Evolutionary conservation across 2,329 filamentous ascomycete genomes (phyloP).

Genomic region (Talaromyces rugulosus): DNA sequence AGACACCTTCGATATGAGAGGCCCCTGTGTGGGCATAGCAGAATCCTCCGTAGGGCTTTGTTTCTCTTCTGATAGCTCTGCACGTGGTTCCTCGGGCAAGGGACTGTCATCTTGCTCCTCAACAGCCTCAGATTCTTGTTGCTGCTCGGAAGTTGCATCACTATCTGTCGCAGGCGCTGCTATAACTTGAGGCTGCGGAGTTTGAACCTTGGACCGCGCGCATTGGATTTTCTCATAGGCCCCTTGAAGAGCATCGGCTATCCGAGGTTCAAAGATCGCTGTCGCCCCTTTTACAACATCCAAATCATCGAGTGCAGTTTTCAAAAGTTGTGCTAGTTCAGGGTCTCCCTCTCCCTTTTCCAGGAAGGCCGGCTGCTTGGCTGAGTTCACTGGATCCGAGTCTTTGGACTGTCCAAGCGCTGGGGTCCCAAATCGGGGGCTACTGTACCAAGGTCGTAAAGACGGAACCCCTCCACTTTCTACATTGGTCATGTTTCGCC

Average conservation of each 20-base stretch:
- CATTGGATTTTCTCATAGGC: conserved; percentile 39
- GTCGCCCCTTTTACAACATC: conserved; percentile 29
- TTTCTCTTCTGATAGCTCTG: not conserved
- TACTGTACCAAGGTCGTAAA: conserved; percentile 16
- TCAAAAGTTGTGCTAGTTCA: conserved; percentile 37
- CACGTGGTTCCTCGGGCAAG: not conserved
- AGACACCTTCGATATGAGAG: not conserved
- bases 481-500: conserved; percentile 43
- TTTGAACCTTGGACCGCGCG: conserved; percentile 34
- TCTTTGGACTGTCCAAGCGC: conserved; percentile 13
- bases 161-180: conserved; percentile 16
- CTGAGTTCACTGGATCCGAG: conserved; percentile 22
- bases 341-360: conserved; percentile 36
- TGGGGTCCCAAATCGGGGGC: conserved; percentile 14
- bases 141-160: not conserved
- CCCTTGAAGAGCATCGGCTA: conserved; percentile 30
- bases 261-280: conserved; percentile 19
- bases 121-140: not conserved
- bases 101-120: not conserved
- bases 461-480: conserved; percentile 27
- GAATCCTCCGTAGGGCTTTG: not conserved
- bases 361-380: conserved; percentile 29
- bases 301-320: conserved; percentile 39
- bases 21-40: not conserved
- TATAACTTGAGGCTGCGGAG: conserved; percentile 22